phyloP scores from a whole-genome alignment of 352 stramenopile species.

The Globisporangium irregulare region DNA sequence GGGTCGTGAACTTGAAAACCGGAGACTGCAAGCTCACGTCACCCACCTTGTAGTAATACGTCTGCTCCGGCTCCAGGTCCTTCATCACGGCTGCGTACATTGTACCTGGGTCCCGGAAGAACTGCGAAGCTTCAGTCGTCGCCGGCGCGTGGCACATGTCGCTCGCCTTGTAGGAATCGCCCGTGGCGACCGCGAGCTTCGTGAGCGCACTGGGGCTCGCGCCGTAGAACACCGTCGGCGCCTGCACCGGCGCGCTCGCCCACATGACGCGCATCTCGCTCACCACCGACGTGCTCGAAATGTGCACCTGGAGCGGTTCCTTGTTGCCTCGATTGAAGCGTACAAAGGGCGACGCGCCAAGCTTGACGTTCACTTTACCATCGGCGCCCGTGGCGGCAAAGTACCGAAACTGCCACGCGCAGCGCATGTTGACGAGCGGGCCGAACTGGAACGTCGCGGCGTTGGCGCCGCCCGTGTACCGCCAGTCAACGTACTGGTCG shows the following conservation, averaged over 20 bases:
- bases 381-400: slow-evolving; percentile 22
- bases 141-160: slow-evolving; percentile 32
- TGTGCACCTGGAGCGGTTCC: slow-evolving; percentile 28
- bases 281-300: not conserved
- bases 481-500: slow-evolving; percentile 19
- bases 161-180: slow-evolving; percentile 13
- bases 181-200: slow-evolving; percentile 1
- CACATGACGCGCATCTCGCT: slow-evolving; percentile 57
- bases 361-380: slow-evolving; percentile 21
- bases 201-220: slow-evolving; percentile 6
- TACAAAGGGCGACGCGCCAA: slow-evolving; percentile 22
- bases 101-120: slow-evolving; percentile 23
- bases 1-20: slow-evolving; percentile 21
- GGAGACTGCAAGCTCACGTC: not conserved
- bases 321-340: slow-evolving; percentile 14
- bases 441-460: slow-evolving; percentile 17
- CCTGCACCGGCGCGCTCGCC: slow-evolving; percentile 38
- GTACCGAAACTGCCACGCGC: slow-evolving; percentile 26
- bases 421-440: slow-evolving; percentile 29
- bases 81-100: slow-evolving; percentile 24
- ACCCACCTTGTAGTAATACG: slow-evolving; percentile 30
- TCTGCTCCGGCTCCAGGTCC: slow-evolving; percentile 8
- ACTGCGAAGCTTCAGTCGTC: slow-evolving; percentile 14
- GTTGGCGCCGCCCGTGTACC: slow-evolving; percentile 6
- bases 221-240: slow-evolving; percentile 38